Evolutionary conservation across 78 protist genomes (phyloP).

Genomic region (Tieghemostelium lacteum): DNA sequence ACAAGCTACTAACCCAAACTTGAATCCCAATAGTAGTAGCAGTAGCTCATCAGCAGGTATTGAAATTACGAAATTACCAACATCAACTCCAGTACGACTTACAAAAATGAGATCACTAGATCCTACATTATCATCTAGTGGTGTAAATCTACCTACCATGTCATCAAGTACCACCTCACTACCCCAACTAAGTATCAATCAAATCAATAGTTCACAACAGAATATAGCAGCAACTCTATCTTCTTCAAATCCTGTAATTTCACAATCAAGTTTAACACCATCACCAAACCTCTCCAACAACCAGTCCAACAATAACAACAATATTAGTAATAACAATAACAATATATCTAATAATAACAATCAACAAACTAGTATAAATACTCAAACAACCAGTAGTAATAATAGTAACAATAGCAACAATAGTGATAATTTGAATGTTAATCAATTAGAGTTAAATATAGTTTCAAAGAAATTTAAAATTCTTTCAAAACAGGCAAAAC

Average conservation of each 20-base stretch:
- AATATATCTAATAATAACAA: background rate
- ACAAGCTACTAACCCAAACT: no score
- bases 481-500: background rate
- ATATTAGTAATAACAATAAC: background rate
- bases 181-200: no score
- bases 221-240: no score
- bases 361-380: background rate
- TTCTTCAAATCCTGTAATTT: background rate
- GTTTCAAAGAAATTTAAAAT: conserved; percentile 33
- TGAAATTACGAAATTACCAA: conserved; percentile 25
- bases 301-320: background rate
- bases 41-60: background rate
- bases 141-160: background rate
- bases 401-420: background rate
- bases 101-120: conserved; percentile 10
- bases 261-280: background rate
- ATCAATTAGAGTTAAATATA: conserved; percentile 34
- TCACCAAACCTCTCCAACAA: background rate
- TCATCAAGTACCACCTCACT: background rate
- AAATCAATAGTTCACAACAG: no score
- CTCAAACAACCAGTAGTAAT: background rate
- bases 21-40: background rate
- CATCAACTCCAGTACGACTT: conserved; percentile 1
- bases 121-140: background rate
- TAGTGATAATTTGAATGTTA: background rate